These are phyloP conservation scores for Tagetes patula DNA, from an alignment of 129 eudicot species.

Conservation along the genomic window DNA sequence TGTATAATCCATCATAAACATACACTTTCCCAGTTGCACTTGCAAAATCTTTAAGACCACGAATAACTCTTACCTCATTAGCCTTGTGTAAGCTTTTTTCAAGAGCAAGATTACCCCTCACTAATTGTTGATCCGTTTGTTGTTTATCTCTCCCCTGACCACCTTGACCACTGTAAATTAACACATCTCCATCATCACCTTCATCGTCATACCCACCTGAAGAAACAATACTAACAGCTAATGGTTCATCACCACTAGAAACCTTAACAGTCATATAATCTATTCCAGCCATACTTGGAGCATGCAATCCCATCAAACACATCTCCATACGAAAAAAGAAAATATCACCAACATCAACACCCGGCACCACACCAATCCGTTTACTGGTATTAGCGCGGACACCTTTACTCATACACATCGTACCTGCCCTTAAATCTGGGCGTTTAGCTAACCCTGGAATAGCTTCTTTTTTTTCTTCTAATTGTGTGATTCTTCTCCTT, in stretches of 20 bases:
- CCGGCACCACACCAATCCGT: conserved; percentile 79
- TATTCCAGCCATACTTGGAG: conserved; percentile 90
- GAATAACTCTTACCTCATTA: conserved; percentile 76
- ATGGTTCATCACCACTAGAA: conserved; percentile 66
- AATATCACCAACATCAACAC: conserved; percentile 83
- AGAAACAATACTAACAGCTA: conserved; percentile 87
- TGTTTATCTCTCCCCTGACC: conserved; percentile 68
- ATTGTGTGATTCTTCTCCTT: conserved; percentile 54
- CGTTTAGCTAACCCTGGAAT: conserved; percentile 40
- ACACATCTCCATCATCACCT: conserved; percentile 72
- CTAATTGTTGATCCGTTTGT: conserved; percentile 66
- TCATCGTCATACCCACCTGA: conserved; percentile 95
- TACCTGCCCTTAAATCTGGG: conserved; percentile 59
- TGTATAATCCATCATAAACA: conserved; percentile 85
- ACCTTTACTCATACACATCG: conserved; percentile 60
- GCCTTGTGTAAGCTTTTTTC: conserved; percentile 82
- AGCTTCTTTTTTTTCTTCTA: conserved; percentile 47
- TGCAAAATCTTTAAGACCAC: conserved; percentile 65
- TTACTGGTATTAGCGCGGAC: conserved; percentile 59
- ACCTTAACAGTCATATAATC: conserved; percentile 72
- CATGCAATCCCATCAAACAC: conserved; percentile 78
- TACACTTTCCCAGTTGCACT: conserved; percentile 64
- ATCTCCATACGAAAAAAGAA: conserved; percentile 88
- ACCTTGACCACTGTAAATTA: conserved; percentile 89
- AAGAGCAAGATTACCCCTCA: conserved; percentile 87